Base-by-base conservation (phyloP, 2,329 filamentous ascomycete genomes). In the Penicillium sp. region DNA sequence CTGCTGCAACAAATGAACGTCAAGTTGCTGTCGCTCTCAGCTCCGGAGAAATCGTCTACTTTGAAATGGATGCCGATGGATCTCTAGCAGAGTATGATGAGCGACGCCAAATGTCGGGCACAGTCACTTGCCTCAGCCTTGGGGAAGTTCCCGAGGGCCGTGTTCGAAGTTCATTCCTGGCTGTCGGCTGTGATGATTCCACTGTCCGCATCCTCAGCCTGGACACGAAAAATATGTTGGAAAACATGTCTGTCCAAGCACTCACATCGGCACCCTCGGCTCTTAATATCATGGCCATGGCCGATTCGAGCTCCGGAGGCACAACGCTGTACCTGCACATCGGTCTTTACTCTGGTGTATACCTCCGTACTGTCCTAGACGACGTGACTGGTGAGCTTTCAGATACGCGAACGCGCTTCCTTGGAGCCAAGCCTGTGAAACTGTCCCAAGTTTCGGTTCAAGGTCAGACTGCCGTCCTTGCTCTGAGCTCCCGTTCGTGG, bases 21-120 rank as follows among this genome's bases (percentile, higher is more conserved):
- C 95, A 99, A 76, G 91, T 99, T 26, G 92, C 92, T 3, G 88
- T 98, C 50, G 95, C 95, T 1, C 81, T 99, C 26, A 98, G 93
- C 71, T 97, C 93, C 9, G 93, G 93, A 37, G 95, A 99, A 74
- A 93, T 99, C 62, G 91, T 96, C 43, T 99, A 98, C 72, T 99
- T 99, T 66, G 96, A 99, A 73, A 93, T 97, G 87, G 95, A 97
- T 69, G 84, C 86, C 0, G 93, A 98, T 74, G 93, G 93, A 29
- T 90, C 90, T 3, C 81, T 98, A 31, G 92, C 92, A 33, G 93
- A 98, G 77, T 96, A 97, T 64, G 90, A 98, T 63, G 93, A 98
- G 69, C 92, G 93, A 73, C 92, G 92, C 67, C 90, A 96, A 68
- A 95, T 99, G 90, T 92, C 90, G 53, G 93, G 92, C 46, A 97